Evolutionary conservation across 768 basidiomycete species (phyloP).

Genomic region (Russula virescens): DNA sequence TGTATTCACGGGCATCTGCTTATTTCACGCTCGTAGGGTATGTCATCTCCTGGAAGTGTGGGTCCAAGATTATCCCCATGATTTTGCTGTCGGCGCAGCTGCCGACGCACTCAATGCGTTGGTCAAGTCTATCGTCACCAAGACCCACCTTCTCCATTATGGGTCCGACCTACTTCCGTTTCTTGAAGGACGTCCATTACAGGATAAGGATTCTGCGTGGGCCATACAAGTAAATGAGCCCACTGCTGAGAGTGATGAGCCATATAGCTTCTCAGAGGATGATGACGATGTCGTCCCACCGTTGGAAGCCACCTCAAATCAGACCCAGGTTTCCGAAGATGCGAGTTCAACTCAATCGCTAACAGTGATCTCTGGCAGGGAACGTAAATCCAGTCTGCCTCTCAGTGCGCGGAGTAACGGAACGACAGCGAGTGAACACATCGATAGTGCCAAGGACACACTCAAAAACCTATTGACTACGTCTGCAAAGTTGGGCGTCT

Average conservation of each 20-base stretch:
- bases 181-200: constrained; percentile 58
- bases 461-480: constrained; percentile 57
- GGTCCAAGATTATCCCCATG: constrained; percentile 69
- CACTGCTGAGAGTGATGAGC: constrained; percentile 58
- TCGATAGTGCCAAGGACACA: constrained; percentile 42
- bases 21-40: constrained; percentile 45
- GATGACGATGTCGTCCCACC: constrained; percentile 38
- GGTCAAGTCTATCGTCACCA: constrained; percentile 71
- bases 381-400: constrained; percentile 67
- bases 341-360: constrained; percentile 4
- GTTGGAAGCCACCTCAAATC: constrained; percentile 26
- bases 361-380: constrained; percentile 36
- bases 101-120: constrained; percentile 67
- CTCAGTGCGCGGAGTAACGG: constrained; percentile 33
- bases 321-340: constrained; percentile 18
- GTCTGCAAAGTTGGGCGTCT: constrained; percentile 49
- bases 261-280: constrained; percentile 48
- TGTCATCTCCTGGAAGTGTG: constrained; percentile 74
- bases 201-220: constrained; percentile 71
- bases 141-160: constrained; percentile 79
- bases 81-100: constrained; percentile 75
- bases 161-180: constrained; percentile 81
- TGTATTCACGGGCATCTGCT: neutral
- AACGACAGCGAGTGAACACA: constrained; percentile 1
- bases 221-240: constrained; percentile 58